A percentile compares a stretch with the other conserved stretches of the same genome.
These are phyloP conservation scores for Platismatia glauca DNA, from an alignment of 495 filamentous ascomycete genomes.

Conservation along the genomic window DNA sequence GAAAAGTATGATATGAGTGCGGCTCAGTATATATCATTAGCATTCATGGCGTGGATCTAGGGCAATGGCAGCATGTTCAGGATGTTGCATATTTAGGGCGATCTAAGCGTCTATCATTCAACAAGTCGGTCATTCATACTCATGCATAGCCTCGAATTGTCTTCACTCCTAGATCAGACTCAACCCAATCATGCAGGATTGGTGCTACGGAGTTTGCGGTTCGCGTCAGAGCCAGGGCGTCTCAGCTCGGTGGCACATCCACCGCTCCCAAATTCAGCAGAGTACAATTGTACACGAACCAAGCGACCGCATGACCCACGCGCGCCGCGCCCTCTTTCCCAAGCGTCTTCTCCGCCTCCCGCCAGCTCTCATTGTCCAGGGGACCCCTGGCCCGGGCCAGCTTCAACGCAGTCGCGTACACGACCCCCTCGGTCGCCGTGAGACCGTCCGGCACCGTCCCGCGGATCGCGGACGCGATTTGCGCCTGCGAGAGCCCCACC, in stretches of 20 bases:
- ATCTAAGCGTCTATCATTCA: neutral
- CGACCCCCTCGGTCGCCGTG: neutral
- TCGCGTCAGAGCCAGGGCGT: too few relatives aligned
- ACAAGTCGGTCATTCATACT: neutral
- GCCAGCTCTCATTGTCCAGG: slow-evolving; percentile 9
- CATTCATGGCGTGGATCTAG: neutral
- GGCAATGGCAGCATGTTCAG: neutral
- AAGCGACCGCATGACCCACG: slow-evolving; percentile 5
- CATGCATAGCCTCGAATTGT: too few relatives aligned
- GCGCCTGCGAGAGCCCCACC: slow-evolving; percentile 7
- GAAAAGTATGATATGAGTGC: neutral
- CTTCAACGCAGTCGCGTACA: slow-evolving; percentile 7
- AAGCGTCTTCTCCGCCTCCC: neutral
- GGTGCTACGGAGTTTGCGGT: too few relatives aligned
- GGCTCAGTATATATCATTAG: neutral
- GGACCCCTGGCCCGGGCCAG: slow-evolving; percentile 1
- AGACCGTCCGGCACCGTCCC: neutral
- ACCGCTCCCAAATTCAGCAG: slow-evolving; percentile 10
- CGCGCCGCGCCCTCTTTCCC: slow-evolving; percentile 9
- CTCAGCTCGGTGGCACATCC: neutral
- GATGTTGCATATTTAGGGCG: neutral
- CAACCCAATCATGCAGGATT: too few relatives aligned
- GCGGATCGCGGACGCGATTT: neutral
- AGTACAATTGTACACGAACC: slow-evolving; percentile 1
- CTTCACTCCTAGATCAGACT: too few relatives aligned